Base-by-base conservation (phyloP, 148 eudicot genomes). In the Rhododendron ovatum region DNA sequence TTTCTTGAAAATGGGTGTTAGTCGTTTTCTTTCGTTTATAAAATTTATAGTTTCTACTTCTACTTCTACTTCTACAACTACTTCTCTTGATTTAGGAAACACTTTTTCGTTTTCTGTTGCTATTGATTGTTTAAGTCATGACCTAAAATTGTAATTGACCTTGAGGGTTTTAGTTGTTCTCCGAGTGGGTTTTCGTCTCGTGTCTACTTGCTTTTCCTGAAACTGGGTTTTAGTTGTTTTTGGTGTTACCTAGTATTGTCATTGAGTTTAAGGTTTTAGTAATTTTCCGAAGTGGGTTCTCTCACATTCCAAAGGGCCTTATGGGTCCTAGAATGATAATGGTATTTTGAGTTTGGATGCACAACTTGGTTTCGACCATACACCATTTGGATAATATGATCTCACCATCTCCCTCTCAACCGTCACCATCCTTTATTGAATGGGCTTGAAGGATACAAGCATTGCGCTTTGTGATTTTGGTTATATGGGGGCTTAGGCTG, bases 101-200 rank as follows among this genome's bases (percentile, higher is more conserved):
- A 12, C 22, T 26, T 69, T 47, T 13, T 61, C 4, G 51, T 17
- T 51, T 28, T 26, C n/a, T 67, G 30, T 4, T 67, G 48, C 51
- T 75, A 39, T 39, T 75, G 79, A 11, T 81, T 18, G 14, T 24
- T 81, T 20, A 55, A 22, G 26, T 53, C 15, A 45, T 39, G 28
- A 65, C 48, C 50, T 24, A 5, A 65, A 65, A 43, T 41, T 41
- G 45, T 41, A 5, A 13, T 50, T 4, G 53, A 15, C 14, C 12
- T 85, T 18, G 30, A 33, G 50, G 71, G 53, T 87, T 87, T 77
- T 71, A 9, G 15, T 24, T 83, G 2, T 48, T 61, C 78, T 24
- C 39, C 50, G 7, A 26, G 50, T 24, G 75, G 71, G 35, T 11
- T 82, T 9, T 14, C 5, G 57, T 39, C 51, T 18, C 30, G 5